Percentiles rank a stretch among this genome's conserved stretches.
Evolutionary conservation across 2,329 filamentous ascomycete species (phyloP).

Genomic region (Diplodia sapinea): DNA sequence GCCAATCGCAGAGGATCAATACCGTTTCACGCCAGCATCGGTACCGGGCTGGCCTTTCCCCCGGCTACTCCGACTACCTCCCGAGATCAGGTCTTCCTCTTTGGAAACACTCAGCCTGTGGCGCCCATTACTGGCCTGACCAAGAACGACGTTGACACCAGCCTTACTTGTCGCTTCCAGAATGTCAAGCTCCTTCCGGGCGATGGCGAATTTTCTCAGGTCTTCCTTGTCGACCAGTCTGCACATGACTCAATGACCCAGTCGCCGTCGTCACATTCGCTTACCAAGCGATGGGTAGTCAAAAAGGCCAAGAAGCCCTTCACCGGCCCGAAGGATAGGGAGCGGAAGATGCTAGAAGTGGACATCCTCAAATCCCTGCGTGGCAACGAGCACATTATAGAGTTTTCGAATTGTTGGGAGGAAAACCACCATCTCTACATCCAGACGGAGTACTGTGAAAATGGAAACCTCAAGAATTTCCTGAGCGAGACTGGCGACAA

Average conservation of each 20-base stretch:
- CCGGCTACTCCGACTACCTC: conserved; percentile 84
- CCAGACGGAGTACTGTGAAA: conserved; percentile 95
- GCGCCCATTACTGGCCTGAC: conserved; percentile 67
- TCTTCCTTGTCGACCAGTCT: conserved; percentile 75
- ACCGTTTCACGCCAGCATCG: conserved; percentile 48
- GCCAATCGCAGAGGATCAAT: conserved; percentile 46
- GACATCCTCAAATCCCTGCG: conserved; percentile 76
- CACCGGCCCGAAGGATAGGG: conserved; percentile 77
- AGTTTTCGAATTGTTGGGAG: conserved; percentile 88
- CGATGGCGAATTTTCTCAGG: conserved; percentile 89
- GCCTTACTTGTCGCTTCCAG: conserved; percentile 76
- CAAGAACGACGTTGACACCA: conserved; percentile 76
- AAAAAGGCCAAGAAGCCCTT: conserved; percentile 90
- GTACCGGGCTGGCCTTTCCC: conserved; percentile 57
- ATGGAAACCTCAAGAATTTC: conserved; percentile 87
- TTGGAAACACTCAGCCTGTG: conserved; percentile 66
- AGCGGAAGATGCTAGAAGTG: conserved; percentile 83
- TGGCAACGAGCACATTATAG: conserved; percentile 82
- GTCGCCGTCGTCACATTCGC: conserved; percentile 38
- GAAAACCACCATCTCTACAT: conserved; percentile 86
- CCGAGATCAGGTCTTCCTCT: conserved; percentile 62
- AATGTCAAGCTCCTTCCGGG: conserved; percentile 76
- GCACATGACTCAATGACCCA: conserved; percentile 42
- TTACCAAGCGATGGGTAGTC: conserved; percentile 75
- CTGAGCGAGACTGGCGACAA: conserved; percentile 80